A percentile compares a stretch with the other conserved stretches of the same genome.
phyloP scores from a whole-genome alignment of 495 filamentous ascomycete species.

The Penicillium tannophilum region DNA sequence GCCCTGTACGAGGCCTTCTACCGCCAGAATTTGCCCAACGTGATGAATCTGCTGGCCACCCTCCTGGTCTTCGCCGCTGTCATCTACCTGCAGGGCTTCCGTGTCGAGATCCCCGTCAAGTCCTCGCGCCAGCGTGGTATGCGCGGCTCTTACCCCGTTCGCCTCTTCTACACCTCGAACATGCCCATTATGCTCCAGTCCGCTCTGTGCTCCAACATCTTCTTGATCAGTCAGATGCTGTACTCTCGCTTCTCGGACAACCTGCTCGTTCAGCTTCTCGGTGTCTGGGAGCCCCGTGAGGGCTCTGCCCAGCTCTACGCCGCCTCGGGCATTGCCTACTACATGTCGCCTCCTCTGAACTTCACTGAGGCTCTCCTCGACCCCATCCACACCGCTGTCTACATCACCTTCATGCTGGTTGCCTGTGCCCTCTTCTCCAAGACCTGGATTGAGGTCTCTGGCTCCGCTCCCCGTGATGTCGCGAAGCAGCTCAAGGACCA shows the following conservation, averaged over 20 bases:
- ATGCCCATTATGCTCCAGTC: slow-evolving; percentile 99
- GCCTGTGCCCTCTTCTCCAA: slow-evolving; percentile 99
- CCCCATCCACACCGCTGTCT: slow-evolving; percentile 94
- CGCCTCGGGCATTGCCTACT: slow-evolving; percentile 91
- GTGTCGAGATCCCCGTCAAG: slow-evolving; percentile 99
- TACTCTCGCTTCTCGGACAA: slow-evolving; percentile 99
- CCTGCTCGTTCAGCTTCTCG: slow-evolving; percentile 92
- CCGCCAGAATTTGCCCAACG: slow-evolving; percentile 98
- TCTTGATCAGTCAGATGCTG: slow-evolving; percentile 97
- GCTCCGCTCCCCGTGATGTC: slow-evolving; percentile 94
- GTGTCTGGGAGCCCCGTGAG: slow-evolving; percentile 97
- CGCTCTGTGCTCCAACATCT: slow-evolving; percentile 97
- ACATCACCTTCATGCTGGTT: slow-evolving; percentile 94
- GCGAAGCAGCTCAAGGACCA: slow-evolving; percentile 99
- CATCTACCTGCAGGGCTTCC: slow-evolving; percentile 99
- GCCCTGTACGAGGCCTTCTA: slow-evolving; percentile 98
- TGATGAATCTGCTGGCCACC: slow-evolving; percentile 97
- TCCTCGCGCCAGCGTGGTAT: slow-evolving; percentile 98
- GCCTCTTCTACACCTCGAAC: slow-evolving; percentile 67
- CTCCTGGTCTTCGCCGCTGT: slow-evolving; percentile 92
- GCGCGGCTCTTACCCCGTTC: slow-evolving; percentile 74
- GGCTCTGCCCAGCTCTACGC: slow-evolving; percentile 95
- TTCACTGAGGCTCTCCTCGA: slow-evolving; percentile 95
- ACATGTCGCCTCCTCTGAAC: slow-evolving; percentile 98
- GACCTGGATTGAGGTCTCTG: slow-evolving; percentile 99